Conservation (phyloP, 345 rosid genomes). For the Syzygium aromaticum region DNA sequence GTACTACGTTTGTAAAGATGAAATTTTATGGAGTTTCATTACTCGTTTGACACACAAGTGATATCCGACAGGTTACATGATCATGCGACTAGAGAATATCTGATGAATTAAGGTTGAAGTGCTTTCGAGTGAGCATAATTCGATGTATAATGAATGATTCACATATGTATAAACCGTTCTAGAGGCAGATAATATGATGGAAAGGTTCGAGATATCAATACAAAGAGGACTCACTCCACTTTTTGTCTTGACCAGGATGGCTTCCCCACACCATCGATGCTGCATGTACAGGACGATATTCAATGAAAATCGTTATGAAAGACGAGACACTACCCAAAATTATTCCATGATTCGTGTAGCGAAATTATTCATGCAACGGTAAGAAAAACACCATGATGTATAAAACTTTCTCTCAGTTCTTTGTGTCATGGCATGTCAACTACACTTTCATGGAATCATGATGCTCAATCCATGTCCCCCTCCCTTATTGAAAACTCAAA, state of each 20-base stretch:
- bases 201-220: not conserved
- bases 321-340: not conserved
- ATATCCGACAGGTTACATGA: accelerated
- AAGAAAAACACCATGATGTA: not conserved
- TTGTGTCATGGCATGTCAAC: not conserved
- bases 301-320: not conserved
- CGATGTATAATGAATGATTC: not conserved
- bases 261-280: too few relatives aligned
- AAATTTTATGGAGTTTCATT: not conserved
- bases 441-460: not conserved
- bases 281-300: not conserved
- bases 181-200: not conserved
- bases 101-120: not conserved
- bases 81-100: not conserved
- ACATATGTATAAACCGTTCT: not conserved
- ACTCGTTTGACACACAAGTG: not conserved
- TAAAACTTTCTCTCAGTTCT: not conserved
- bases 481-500: not conserved
- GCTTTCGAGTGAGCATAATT: not conserved
- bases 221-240: not conserved
- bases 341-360: not conserved
- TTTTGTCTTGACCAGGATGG: accelerated
- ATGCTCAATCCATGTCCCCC: not conserved
- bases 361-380: too few relatives aligned
- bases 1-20: not conserved